These are phyloP conservation scores for Royoungia palumana DNA, from an alignment of 768 basidiomycete species.

Conservation along the genomic window DNA sequence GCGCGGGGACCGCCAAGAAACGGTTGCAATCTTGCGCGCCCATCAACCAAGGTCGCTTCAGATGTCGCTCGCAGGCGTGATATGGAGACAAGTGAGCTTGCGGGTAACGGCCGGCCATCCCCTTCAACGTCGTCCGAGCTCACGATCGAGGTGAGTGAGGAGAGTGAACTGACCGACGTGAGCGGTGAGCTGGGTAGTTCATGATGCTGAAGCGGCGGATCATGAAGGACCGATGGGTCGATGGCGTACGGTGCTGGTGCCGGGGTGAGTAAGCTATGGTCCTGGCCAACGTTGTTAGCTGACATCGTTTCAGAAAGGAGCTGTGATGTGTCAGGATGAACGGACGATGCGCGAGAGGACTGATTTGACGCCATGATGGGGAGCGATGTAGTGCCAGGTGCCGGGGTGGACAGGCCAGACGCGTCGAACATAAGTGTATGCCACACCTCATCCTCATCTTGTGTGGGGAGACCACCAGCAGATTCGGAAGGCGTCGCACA, in stretches of 20 bases:
- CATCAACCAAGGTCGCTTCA: neutral
- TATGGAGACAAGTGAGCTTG: too few species aligned
- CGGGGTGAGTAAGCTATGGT: neutral
- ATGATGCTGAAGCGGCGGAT: neutral
- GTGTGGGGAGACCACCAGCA: neutral
- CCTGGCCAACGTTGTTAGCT: neutral
- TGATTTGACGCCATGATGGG: conserved; percentile 1
- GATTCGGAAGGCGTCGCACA: conserved; percentile 13
- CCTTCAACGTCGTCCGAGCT: neutral
- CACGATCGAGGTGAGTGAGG: conserved; percentile 13
- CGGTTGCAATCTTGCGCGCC: neutral
- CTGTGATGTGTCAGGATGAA: neutral
- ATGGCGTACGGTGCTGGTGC: neutral
- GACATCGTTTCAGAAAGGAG: neutral
- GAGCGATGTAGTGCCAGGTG: neutral
- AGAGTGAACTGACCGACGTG: neutral
- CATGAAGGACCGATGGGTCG: conserved; percentile 13
- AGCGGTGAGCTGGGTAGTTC: neutral
- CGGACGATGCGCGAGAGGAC: conserved; percentile 3
- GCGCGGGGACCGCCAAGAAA: conserved; percentile 20
- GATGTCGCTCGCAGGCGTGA: neutral
- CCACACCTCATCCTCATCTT: conserved; percentile 24
- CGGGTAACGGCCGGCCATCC: too few species aligned
- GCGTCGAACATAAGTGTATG: conserved; percentile 13
- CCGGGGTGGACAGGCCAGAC: conserved; percentile 14